Evolutionary conservation across 352 stramenopile species (phyloP).

Genomic region (Globisporangium polare): DNA sequence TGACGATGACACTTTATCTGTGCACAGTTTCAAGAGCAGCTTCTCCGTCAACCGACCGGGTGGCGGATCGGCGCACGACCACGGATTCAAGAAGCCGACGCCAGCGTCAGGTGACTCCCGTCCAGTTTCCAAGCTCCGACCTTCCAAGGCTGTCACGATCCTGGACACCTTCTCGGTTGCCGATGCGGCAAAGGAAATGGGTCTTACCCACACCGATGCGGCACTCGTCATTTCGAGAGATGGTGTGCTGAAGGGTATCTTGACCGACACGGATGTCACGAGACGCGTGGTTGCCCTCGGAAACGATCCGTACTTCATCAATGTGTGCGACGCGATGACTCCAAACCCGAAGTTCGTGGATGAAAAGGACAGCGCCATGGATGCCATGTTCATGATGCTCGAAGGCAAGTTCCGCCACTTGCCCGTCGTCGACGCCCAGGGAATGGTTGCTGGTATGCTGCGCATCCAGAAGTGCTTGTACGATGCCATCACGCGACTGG

Average conservation of each 20-base stretch:
- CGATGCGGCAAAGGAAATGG: conserved; percentile 89
- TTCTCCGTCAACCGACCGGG: conserved; percentile 53
- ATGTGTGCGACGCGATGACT: conserved; percentile 82
- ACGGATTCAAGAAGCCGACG: conserved; percentile 31
- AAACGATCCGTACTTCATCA: conserved; percentile 85
- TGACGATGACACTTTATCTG: conserved; percentile 72
- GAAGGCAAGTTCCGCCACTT: conserved; percentile 95
- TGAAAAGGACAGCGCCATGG: conserved; percentile 86
- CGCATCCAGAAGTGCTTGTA: conserved; percentile 99
- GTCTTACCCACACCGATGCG: conserved; percentile 87
- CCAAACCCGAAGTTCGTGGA: conserved; percentile 87
- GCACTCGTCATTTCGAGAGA: conserved; percentile 90
- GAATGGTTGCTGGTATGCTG: conserved; percentile 94
- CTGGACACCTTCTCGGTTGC: conserved; percentile 81
- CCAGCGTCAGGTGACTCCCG: conserved; percentile 86
- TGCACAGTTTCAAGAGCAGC: conserved; percentile 78
- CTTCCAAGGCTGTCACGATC: conserved; percentile 90
- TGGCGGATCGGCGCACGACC: conserved; percentile 33
- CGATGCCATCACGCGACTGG: conserved; percentile 96
- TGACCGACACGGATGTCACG: conserved; percentile 93
- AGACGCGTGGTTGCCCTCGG: conserved; percentile 79
- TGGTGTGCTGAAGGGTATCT: conserved; percentile 92
- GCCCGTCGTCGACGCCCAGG: conserved; percentile 90
- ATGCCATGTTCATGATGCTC: conserved; percentile 90
- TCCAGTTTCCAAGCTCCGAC: conserved; percentile 84